Evolutionary conservation across 2,329 filamentous ascomycete species (phyloP), one percentile per base, ranked within the genome.

Genomic region (Exophiala xenobiotica): DNA sequence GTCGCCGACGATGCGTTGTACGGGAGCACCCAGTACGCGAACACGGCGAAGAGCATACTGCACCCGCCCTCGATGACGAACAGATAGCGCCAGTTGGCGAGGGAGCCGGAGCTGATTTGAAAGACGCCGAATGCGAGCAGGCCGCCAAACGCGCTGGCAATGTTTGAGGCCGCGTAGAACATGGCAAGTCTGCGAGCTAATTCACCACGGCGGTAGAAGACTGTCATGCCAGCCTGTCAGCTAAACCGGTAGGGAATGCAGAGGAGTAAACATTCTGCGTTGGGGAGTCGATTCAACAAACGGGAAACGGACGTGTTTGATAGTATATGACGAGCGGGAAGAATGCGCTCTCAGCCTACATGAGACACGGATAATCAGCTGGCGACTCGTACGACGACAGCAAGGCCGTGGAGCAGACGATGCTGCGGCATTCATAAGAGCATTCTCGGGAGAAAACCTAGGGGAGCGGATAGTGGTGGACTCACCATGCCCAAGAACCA

Each of bases 91-190:
- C 81, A 78, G 31, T 69, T 69, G 0, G 75, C 72, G 9, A 82
- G 62, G 18, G 68, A 67, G 0, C 73, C 73, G 37, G 68, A 65
- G 26, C 75, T 59, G 59, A 82, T 80, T 20, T 81, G 79, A 64
- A 86, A 86, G 6, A 82, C 78, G 3, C 77, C 81, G 53, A 79
- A 84, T 0, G 81, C 73, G 8, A 84, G 70, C 1, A 84, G 68
- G 3, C 81, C 80, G 0, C 77, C 78, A 61, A 86, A 86, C 2
- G 82, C 83, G 52, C 81, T 83, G 18, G 87, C 87, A 53, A 90
- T 86, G 62, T 86, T 87, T 16, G 79, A 83, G 0, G 86, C 86
- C 0, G 87, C 87, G 60, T 90, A 91, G 70, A 89, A 89, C 53
- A 89, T 72, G 26, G 85, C 85, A 1, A 89, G 73, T 2, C 86